phyloP scores from a whole-genome alignment of 192 early-diverging fungal species.

The Gryganskiella cystojenkinii region DNA sequence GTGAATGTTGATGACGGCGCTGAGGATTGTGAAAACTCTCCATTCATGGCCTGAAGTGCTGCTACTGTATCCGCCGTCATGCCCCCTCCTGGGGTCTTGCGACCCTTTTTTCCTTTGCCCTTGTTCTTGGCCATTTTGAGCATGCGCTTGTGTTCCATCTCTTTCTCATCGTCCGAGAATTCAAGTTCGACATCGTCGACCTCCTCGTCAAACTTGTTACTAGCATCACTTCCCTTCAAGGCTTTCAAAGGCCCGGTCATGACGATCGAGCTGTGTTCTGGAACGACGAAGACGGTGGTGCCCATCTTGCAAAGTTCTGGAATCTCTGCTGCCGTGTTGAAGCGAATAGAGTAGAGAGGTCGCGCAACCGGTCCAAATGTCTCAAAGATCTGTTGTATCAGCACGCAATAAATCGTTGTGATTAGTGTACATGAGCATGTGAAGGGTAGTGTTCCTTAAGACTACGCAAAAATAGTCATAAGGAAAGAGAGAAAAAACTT shows the following conservation, averaged over 20 bases:
- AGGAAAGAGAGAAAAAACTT: neutral
- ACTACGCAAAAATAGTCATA: neutral
- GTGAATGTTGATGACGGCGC: neutral
- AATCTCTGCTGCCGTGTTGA: conserved; percentile 72
- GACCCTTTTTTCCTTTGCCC: conserved; percentile 30
- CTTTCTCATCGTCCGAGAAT: conserved; percentile 96
- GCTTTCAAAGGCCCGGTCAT: conserved; percentile 69
- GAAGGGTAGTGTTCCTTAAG: neutral
- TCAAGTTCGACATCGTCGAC: conserved; percentile 82
- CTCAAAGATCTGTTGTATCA: conserved; percentile 91
- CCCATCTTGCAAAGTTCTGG: conserved; percentile 58
- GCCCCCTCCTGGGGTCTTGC: neutral
- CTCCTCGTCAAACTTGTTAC: conserved; percentile 95
- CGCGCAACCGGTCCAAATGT: conserved; percentile 90
- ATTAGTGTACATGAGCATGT: too few species aligned
- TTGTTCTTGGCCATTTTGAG: conserved; percentile 59
- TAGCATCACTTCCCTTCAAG: conserved; percentile 91
- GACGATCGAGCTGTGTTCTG: conserved; percentile 72
- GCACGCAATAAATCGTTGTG: too few species aligned
- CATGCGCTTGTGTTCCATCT: conserved; percentile 65
- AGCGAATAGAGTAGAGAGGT: conserved; percentile 88
- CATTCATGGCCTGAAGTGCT: conserved; percentile 16
- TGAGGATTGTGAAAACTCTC: neutral
- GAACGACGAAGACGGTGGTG: conserved; percentile 69
- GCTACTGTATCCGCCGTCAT: conserved; percentile 24